Evolutionary conservation across 805 yeast genomes (phyloP).

Genomic region (Myxozyma monticola): DNA sequence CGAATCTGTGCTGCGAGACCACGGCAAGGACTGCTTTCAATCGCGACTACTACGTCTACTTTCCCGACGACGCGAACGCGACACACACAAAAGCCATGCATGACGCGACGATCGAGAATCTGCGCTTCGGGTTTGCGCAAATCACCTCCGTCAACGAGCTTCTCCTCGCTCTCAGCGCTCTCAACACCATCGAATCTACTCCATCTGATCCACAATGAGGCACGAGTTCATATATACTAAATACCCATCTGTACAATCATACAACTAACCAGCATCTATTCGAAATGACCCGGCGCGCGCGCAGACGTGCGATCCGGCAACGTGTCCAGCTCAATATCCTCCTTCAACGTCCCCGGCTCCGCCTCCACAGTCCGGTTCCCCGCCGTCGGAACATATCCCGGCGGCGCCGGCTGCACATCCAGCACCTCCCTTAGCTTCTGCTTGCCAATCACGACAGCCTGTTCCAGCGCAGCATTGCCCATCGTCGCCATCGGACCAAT

Average conservation of each 20-base stretch:
- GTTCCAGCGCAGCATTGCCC: constrained; percentile 23
- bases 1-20: constrained; percentile 28
- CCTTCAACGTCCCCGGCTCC: constrained; percentile 5
- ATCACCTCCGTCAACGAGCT: constrained; percentile 11
- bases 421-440: constrained; percentile 17
- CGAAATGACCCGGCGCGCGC: too few species aligned
- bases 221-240: too few species aligned
- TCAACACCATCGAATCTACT: too few species aligned
- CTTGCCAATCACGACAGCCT: constrained; percentile 17
- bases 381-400: neutral
- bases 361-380: neutral
- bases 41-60: constrained; percentile 21
- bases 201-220: too few species aligned
- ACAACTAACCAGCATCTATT: too few species aligned
- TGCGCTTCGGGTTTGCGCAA: constrained; percentile 21
- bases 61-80: constrained; percentile 27
- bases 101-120: constrained; percentile 14
- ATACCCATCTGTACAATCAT: too few species aligned
- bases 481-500: constrained; percentile 73
- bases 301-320: too few species aligned
- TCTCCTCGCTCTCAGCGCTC: constrained; percentile 2
- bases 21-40: constrained; percentile 27
- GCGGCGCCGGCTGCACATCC: constrained; percentile 3
- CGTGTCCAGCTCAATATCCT: constrained; percentile 6
- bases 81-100: constrained; percentile 16